Conservation (phyloP, 495 filamentous ascomycete genomes). For the Hyaloscypha hepaticicola region DNA sequence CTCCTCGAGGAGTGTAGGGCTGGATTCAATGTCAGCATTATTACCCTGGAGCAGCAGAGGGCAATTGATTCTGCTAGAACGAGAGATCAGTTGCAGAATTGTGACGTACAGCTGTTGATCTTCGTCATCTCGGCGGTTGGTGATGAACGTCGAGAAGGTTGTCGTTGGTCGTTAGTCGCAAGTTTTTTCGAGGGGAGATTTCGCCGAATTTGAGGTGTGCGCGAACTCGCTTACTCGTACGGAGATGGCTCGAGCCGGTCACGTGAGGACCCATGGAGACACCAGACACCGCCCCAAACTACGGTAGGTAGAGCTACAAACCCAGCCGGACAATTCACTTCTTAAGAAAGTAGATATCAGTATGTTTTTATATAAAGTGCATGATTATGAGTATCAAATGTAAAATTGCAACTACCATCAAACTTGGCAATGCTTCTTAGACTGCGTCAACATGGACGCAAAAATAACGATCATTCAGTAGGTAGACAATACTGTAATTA, state of each 20-base stretch:
- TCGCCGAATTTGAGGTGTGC: conserved; percentile 6
- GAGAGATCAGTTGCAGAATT: not conserved
- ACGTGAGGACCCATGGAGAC: no score
- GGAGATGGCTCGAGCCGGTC: not conserved
- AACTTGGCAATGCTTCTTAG: no score
- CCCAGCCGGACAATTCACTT: no score
- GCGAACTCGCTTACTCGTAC: not conserved
- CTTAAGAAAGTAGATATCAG: no score
- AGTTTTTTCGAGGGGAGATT: conserved; percentile 3
- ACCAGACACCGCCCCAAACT: no score
- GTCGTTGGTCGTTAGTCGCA: conserved; percentile 20
- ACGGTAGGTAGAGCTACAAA: no score
- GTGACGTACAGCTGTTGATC: conserved; percentile 49
- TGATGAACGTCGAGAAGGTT: conserved; percentile 27
- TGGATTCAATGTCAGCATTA: conserved; percentile 33
- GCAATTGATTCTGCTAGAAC: not conserved
- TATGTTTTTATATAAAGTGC: no score
- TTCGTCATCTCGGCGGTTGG: conserved; percentile 54
- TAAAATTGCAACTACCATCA: no score
- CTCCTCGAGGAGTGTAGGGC: conserved; percentile 80
- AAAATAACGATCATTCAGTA: no score
- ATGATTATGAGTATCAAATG: no score
- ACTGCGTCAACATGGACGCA: no score
- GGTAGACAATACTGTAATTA: no score
- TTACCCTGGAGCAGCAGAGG: conserved; percentile 9